phyloP scores from a whole-genome alignment of 768 basidiomycete genomes.

The Mycena floridula region DNA sequence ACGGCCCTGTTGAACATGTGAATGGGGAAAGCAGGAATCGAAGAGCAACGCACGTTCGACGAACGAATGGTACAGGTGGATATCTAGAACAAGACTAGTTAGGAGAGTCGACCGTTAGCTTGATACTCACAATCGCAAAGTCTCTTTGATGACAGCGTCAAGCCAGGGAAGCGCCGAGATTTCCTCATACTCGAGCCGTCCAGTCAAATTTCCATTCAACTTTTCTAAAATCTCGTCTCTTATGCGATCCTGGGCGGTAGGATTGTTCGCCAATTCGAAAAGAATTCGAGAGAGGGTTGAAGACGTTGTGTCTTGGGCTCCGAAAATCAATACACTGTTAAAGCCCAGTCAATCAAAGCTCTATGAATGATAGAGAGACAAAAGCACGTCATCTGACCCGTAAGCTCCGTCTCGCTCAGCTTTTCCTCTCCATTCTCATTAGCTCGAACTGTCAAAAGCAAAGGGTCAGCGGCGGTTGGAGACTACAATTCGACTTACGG shows the following conservation, averaged over 20 bases:
- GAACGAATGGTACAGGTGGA: slow-evolving; percentile 41
- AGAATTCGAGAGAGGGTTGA: slow-evolving; percentile 37
- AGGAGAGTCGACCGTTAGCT: slow-evolving; percentile 6
- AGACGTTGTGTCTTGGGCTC: slow-evolving; percentile 45
- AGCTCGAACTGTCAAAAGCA: slow-evolving; percentile 23
- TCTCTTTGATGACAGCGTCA: slow-evolving; percentile 42
- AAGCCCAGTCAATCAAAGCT: background rate
- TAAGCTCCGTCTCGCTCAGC: slow-evolving; percentile 36
- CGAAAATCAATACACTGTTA: slow-evolving; percentile 40
- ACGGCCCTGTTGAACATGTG: slow-evolving; percentile 24
- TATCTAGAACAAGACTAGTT: slow-evolving; percentile 26
- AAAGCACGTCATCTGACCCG: slow-evolving; percentile 44
- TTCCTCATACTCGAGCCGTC: slow-evolving; percentile 27
- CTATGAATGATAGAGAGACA: background rate
- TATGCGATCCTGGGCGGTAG: slow-evolving; percentile 31
- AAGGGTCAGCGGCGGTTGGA: background rate
- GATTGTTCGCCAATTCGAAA: slow-evolving; percentile 28
- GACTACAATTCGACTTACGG: slow-evolving; percentile 22
- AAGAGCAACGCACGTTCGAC: slow-evolving; percentile 30
- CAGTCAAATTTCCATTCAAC: slow-evolving; percentile 10
- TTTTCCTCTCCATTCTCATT: slow-evolving; percentile 31
- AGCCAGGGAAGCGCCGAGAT: slow-evolving; percentile 32
- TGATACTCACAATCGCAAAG: slow-evolving; percentile 31
- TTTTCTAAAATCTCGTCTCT: slow-evolving; percentile 29
- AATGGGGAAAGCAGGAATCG: background rate